phyloP scores from a whole-genome alignment of 179 eudicot species.

The Camellia oleifera region DNA sequence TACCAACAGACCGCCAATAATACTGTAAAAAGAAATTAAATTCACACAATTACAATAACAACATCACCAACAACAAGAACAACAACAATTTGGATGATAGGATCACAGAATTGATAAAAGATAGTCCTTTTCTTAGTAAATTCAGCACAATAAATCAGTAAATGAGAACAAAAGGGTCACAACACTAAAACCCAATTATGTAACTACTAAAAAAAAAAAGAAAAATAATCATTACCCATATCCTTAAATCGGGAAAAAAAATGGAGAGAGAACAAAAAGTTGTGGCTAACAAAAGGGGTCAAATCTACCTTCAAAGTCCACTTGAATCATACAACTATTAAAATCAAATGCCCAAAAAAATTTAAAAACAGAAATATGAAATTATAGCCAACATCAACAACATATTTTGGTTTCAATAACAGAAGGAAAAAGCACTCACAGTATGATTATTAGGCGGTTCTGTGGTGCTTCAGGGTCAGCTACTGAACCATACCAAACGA shows the following conservation, averaged over 20 bases:
- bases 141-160: neutral
- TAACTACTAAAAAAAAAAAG: neutral
- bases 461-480: slow-evolving; percentile 10
- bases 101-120: slow-evolving; percentile 1
- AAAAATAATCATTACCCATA: slow-evolving; percentile 2
- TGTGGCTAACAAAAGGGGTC: slow-evolving; percentile 6
- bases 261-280: neutral
- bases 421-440: slow-evolving; percentile 9
- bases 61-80: neutral
- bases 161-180: neutral
- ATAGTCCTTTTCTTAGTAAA: neutral
- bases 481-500: slow-evolving; percentile 18
- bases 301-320: slow-evolving; percentile 9
- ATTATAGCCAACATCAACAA: neutral
- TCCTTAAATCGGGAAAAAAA: neutral
- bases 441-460: slow-evolving; percentile 8
- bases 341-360: neutral
- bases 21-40: neutral
- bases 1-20: neutral
- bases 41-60: neutral
- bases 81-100: neutral
- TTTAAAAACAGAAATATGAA: neutral
- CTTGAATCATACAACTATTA: slow-evolving; percentile 12
- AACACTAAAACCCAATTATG: slow-evolving; percentile 3
- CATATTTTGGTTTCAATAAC: neutral